Conservation (phyloP, 2,329 filamentous ascomycete species). For the Ceratocystis alfenasii region DNA sequence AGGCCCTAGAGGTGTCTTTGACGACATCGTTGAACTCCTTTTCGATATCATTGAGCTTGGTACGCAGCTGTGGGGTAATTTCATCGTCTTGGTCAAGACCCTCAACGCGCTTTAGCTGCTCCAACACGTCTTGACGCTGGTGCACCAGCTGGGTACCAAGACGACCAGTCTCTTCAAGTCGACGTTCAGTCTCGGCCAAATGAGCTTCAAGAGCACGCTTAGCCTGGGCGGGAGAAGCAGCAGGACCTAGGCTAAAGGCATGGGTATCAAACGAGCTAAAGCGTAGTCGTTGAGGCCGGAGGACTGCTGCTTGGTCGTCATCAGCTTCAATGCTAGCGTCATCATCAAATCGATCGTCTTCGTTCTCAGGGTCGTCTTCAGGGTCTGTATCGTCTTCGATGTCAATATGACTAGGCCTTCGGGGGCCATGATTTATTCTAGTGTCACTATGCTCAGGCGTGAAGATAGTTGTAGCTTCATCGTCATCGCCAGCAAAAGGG, state of each 20-base stretch:
- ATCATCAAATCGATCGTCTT: constrained; percentile 14
- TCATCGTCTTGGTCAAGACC: constrained; percentile 63
- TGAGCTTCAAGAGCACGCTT: constrained; percentile 84
- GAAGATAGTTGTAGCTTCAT: constrained; percentile 1
- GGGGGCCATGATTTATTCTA: too few relatives aligned
- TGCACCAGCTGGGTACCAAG: constrained; percentile 77
- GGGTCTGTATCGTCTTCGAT: neutral
- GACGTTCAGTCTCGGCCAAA: constrained; percentile 79
- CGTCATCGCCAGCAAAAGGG: constrained; percentile 11
- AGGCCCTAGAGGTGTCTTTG: constrained; percentile 75
- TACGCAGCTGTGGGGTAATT: constrained; percentile 68
- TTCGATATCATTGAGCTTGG: constrained; percentile 76
- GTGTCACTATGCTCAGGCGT: neutral
- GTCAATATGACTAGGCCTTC: neutral
- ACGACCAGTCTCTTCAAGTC: constrained; percentile 82
- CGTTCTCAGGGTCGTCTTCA: neutral
- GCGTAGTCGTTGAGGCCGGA: constrained; percentile 42
- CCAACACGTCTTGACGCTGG: constrained; percentile 71
- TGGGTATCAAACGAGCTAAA: constrained; percentile 76
- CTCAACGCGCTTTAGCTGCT: constrained; percentile 75
- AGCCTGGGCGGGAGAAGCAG: constrained; percentile 69
- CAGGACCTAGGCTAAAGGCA: constrained; percentile 64
- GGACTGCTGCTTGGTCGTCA: neutral
- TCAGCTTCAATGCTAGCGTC: constrained; percentile 19
- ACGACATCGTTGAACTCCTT: constrained; percentile 92